Evolutionary conservation across 2,329 filamentous ascomycete genomes (phyloP), one percentile per base, ranked within the genome.

Genomic region (Aspergillus ochraceoroseus): DNA sequence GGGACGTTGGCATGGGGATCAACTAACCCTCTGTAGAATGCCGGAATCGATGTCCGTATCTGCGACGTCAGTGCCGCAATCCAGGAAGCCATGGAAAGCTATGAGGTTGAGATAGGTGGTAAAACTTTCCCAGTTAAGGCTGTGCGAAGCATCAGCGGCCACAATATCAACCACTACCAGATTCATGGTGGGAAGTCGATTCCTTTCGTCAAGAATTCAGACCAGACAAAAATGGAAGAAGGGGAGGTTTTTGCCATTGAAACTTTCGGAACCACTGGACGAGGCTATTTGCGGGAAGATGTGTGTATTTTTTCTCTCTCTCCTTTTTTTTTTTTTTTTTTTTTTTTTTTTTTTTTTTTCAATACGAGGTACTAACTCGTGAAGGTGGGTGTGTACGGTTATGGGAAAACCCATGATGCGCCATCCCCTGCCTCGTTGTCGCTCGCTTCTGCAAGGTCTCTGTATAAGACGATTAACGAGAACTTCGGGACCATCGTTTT

Each of bases 401-500:
- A 78, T 33, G 71, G 70, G 2, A 58, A 70, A 43, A 59, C 65
- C 12, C 49, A 62, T 2, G 46, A 70, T 43, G 67, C 66, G 2
- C 64, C 59, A 12, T 54, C 55, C 28, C 55, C n/a, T 13, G 44
- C 26, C 52, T 59, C 7, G 43, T 46, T 73, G 23, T 68, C 63
- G 32, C 69, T 78, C 7, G 63, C 70, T 3, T 76, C 73, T 1
- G 78, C 79, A 8, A 78, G 74, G 43, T 68, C 70, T 4, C 56
- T 83, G 27, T 67, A 77, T 45, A 76, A 75, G 52, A 74, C 67
- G 0, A 81, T 83, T 52, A 70, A 75, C 34, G 72, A 77, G 50
- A 79, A 81, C 44, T 83, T 83, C 43, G 76, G 77, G 13, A 78
- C 73, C 0, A 52, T 83, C 18, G 74, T 78, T 1, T 82, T 82